Evolutionary conservation across 2,329 filamentous ascomycete species (phyloP).

Genomic region (Hymenotorrendiella dingleyae): DNA sequence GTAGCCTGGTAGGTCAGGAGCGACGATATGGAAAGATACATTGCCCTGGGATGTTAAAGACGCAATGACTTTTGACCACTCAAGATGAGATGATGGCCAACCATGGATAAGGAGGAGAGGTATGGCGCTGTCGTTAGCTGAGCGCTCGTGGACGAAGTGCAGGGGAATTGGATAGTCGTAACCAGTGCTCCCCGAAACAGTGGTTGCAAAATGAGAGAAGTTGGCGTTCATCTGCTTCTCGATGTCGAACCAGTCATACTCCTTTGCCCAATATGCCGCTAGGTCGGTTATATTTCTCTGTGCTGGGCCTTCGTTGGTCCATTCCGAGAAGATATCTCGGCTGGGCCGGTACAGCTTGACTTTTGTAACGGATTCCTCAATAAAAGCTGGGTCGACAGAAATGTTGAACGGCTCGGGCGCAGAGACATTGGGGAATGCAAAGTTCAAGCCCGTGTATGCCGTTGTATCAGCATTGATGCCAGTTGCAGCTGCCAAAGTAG

Average conservation of each 20-base stretch:
- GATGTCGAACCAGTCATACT: conserved; percentile 25
- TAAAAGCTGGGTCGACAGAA: conserved; percentile 7
- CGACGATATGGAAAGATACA: conserved; percentile 41
- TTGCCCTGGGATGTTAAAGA: conserved; percentile 25
- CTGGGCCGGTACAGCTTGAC: conserved; percentile 4
- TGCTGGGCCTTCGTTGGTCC: conserved; percentile 9
- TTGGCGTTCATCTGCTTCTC: conserved; percentile 24
- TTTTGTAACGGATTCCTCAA: conserved; percentile 4
- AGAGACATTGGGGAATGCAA: background rate
- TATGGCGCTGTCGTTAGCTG: conserved; percentile 29
- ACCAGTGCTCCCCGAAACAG: background rate
- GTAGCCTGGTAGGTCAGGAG: conserved; percentile 39
- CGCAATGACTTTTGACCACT: conserved; percentile 31
- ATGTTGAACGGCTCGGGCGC: background rate
- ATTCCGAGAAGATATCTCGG: conserved; percentile 4
- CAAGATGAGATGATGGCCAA: conserved; percentile 38
- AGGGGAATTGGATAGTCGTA: conserved; percentile 6
- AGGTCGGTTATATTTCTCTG: conserved; percentile 4
- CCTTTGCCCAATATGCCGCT: conserved; percentile 23
- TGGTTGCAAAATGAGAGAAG: background rate
- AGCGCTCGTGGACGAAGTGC: conserved; percentile 31
- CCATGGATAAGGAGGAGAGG: conserved; percentile 38
- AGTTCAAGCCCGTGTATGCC: no score
- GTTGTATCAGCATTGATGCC: no score
- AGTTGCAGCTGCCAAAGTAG: no score